Conservation (phyloP, 1,139 yeast species). For the Magnusiomyces suaveolens region DNA sequence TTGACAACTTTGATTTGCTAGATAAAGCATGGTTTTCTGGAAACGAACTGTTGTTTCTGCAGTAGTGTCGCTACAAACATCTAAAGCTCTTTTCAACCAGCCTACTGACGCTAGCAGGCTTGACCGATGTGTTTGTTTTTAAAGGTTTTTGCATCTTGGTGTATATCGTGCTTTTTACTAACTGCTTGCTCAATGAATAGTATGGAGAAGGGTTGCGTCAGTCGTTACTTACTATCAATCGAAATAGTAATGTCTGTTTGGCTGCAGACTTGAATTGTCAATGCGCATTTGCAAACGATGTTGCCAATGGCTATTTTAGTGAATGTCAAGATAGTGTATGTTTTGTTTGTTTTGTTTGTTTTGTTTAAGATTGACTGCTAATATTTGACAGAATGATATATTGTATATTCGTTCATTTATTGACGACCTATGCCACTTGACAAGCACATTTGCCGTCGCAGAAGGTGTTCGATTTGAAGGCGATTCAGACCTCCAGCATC, state of each 20-base stretch:
- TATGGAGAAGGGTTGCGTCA: conserved; percentile 12
- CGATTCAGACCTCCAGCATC: conserved; percentile 22
- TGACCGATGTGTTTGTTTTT: neutral
- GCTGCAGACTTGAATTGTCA: conserved; percentile 20
- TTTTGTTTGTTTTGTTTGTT: neutral
- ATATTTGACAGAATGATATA: conserved; percentile 1
- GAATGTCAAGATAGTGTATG: conserved; percentile 19
- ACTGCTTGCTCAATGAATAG: conserved; percentile 3
- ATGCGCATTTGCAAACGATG: conserved; percentile 20
- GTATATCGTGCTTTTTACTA: neutral
- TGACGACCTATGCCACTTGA: conserved; percentile 10
- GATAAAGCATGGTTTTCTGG: neutral
- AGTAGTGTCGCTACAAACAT: neutral
- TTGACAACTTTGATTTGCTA: neutral
- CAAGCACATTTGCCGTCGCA: conserved; percentile 3
- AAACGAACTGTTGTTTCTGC: neutral
- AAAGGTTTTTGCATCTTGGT: neutral
- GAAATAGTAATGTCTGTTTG: conserved; percentile 18
- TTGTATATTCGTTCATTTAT: conserved; percentile 8
- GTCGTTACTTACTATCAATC: conserved; percentile 13
- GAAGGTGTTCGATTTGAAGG: conserved; percentile 21
- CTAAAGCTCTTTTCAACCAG: neutral
- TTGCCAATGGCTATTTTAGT: conserved; percentile 17
- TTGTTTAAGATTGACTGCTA: neutral
- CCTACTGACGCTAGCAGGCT: neutral